Evolutionary conservation across 805 yeast genomes (phyloP).

Genomic region (Scheffersomyces spartinae): DNA sequence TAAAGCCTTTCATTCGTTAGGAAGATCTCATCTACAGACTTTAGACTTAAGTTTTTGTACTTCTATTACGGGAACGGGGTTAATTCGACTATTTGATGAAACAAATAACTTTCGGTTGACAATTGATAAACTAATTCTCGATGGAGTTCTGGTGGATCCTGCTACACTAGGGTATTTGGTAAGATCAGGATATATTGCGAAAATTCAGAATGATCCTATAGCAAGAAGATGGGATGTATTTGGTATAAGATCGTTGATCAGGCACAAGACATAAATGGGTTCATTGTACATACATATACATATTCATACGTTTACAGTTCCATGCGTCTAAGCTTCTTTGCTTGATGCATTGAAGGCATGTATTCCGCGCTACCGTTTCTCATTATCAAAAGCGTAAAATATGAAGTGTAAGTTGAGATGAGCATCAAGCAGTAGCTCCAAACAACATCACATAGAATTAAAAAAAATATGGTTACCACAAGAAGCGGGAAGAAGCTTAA

Average conservation of each 20-base stretch:
- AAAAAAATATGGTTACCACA: conserved; percentile 15
- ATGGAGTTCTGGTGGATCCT: conserved; percentile 21
- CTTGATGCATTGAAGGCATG: no score
- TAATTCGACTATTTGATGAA: conserved; percentile 17
- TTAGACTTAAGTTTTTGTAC: conserved; percentile 27
- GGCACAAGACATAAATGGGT: conserved; percentile 1
- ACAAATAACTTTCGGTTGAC: conserved; percentile 3
- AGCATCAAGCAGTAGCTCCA: not conserved
- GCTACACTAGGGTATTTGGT: conserved; percentile 14
- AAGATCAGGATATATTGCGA: conserved; percentile 9
- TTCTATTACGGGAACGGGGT: conserved; percentile 26
- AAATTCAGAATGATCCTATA: conserved; percentile 13
- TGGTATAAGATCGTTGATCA: conserved; percentile 21
- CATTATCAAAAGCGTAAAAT: no score
- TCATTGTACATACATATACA: not conserved
- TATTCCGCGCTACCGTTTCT: no score
- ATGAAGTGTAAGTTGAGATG: no score
- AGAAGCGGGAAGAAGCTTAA: conserved; percentile 13
- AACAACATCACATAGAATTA: conserved; percentile 1
- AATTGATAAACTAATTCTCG: conserved; percentile 14
- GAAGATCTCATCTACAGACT: conserved; percentile 8
- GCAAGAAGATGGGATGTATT: conserved; percentile 20
- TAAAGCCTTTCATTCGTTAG: no score
- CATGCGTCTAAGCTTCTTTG: no score
- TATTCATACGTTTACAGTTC: not conserved